Evolutionary conservation across 1,139 yeast genomes (phyloP).

Genomic region (Geotrichum histeridarum): DNA sequence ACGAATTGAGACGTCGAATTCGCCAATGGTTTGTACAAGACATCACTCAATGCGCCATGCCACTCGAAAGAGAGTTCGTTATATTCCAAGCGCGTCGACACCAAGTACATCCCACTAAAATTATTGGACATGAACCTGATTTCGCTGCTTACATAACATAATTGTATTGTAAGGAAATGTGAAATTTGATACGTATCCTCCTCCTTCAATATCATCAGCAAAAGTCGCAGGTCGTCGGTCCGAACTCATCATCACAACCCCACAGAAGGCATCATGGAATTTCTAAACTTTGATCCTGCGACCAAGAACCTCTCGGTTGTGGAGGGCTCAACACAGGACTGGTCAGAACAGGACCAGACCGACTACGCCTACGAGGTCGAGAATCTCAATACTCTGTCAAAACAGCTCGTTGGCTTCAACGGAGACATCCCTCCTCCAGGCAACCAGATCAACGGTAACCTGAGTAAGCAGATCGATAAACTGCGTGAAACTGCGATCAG

Average conservation of each 20-base stretch:
- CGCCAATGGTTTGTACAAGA: too few species aligned
- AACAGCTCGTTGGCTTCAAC: constrained; percentile 55
- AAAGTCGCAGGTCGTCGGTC: not conserved
- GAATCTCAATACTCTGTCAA: constrained; percentile 60
- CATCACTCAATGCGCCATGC: too few species aligned
- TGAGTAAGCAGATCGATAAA: constrained; percentile 61
- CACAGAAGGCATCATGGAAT: constrained; percentile 4
- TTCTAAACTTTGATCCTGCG: constrained; percentile 11
- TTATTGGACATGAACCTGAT: too few species aligned
- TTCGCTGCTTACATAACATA: too few species aligned
- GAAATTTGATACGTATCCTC: too few species aligned
- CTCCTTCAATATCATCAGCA: too few species aligned
- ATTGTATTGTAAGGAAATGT: too few species aligned
- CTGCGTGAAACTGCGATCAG: constrained; percentile 68
- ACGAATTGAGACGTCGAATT: too few species aligned
- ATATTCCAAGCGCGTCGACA: too few species aligned
- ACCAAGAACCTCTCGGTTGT: constrained; percentile 13
- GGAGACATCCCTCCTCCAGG: constrained; percentile 64
- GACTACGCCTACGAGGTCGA: constrained; percentile 41
- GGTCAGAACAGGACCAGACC: constrained; percentile 6
- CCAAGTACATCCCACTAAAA: too few species aligned
- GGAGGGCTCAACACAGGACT: not conserved
- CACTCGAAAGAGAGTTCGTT: too few species aligned
- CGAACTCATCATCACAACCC: not conserved
- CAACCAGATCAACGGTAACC: constrained; percentile 44